Base-by-base conservation (phyloP, 768 basidiomycete species). In the Lanmaoa rubissima region DNA sequence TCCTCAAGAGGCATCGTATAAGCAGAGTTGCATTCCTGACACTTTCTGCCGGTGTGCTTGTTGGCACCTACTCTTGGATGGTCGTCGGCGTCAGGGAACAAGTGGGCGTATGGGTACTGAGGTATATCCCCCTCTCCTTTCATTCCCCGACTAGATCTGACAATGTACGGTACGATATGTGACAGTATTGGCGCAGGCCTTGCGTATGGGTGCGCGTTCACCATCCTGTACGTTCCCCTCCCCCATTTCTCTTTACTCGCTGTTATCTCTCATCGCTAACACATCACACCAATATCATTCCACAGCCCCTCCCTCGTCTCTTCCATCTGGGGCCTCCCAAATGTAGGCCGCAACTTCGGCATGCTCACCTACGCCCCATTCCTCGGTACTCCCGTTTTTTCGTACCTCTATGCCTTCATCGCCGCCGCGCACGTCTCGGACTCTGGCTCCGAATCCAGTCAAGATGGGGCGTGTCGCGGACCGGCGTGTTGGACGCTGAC, bases 301-400 rank as follows among this genome's bases (percentile, higher is more conserved):
- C 34, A 26, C 47, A 69, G 63, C 13, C 90, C 91, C 2, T 84
- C 87, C 51, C 78, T 93, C 31, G 72, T 90, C 5, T 82, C 85
- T 3, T 78, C 86, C 1, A 76, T 88, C 24, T 93, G 89, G 88
- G 91, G 91, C 13, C 67, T 79, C 28, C 65, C 76, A n/a, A 80
- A 89, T 58, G 74, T 86, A 5, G 91, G 84, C 10, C 82, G 91
- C 54, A 93, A 93, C 69, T 92, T 83, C 57, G 89, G 90, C 26
- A 70, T 90, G 38, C 65, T 90, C 54, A 83, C 86, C 47, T 90
- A 89, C 61, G 84, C 90, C 0, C 86, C 89, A 5, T 88, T 92
- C 69, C 69, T 84, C 26, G 90, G 89, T 6, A 90, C 89, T 0
- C 82, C 88, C 2, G 36, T 83, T 0, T 92, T 91, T 68, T 90